Evolutionary conservation across 1,284 basidiomycete species (phyloP), one percentile per base, ranked within the genome.

Genomic region (Apiotrichum sp.): DNA sequence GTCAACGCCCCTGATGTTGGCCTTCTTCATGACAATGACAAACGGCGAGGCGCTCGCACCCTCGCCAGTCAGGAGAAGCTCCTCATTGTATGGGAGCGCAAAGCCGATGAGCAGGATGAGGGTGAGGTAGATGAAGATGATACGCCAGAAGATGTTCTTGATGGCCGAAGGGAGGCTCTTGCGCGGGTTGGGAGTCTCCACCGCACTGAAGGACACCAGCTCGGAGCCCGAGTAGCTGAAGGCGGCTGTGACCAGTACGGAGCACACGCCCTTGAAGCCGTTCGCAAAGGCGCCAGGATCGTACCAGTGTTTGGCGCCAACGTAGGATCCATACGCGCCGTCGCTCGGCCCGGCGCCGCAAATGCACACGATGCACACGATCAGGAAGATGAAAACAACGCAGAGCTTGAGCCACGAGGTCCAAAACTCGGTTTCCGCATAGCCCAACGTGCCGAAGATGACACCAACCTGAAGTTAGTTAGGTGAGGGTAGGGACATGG

Each of bases 151-250:
- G 34, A 56, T 61, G 47, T 61, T 49, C 59, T 61, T 61, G 52
- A 61, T 47, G 14, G 59, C 59, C 7, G 56, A 43, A 32, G 59
- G 59, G 33, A 61, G 49, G n/a, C 56, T 48, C 50, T 50, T 50
- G 51, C 59, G 59, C 40, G 59, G 59, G 52, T 84, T 62, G 52
- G 54, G 56, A n/a, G 59, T 61, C 47, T 57, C 52, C 31, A 43
- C 49, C 10, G 55, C 56, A 5, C 53, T 55, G 34, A 57, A 55
- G 11, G 52, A 52, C 40, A 57, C 49, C 31, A 58, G 49, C 48
- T 56, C 55, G 13, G 50, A 49, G 36, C 61, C 65, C 16, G 40
- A 44, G 47, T 49, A 92, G 6, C 85, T 86, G 79, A 92, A 93
- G 1, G 87, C 88, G 6, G 89, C 88, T n/a, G 65, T 69, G 29